Base-by-base conservation (phyloP, 2,329 filamentous ascomycete species). In the Phialophora expanda region DNA sequence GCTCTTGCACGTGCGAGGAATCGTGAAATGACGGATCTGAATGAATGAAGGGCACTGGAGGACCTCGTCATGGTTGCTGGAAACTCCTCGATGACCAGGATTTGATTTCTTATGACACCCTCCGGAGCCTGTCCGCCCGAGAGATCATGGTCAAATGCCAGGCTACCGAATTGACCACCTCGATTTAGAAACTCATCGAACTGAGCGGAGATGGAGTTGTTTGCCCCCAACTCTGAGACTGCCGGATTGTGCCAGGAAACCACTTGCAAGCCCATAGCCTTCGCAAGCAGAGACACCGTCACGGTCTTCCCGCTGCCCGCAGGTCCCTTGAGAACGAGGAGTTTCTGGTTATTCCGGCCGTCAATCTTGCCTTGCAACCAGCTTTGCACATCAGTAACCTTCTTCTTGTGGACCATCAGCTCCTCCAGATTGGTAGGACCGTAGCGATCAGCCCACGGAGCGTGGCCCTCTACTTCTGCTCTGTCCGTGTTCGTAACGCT, bases 291-390 rank as follows among this genome's bases (percentile, higher is more conserved):
- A 11, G 86, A 86, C 60, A 98, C 75, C 0, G 94, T 96, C 0
- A 92, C 93, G 0, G 95, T 98, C 79, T 99, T 99, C 32, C 92
- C 95, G 38, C 91, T 91, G 22, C 95, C 95, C 50, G 95, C 93
- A 38, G 93, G 88, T 11, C 95, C 95, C 77, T 96, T 97, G 51
- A 99, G 82, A 30, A 99, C 83, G 64, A 97, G 84, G 64, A 97
- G 75, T 66, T 90, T 86, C 81, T 96, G 88, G 61, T 76, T 78
- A 62, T 77, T 76, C 54, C 75, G 79, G 51, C 91, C 90, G 28
- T 78, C 77, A 68, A 92, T 85, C 20, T 92, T 91, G 74, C 89
- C 86, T 51, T 90, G 87, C 38, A 99, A 80, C 93, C 95, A 98
- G 65, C 80, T 84, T 65, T 88, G 86, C 54, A 98, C 93, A 78